Percentiles rank a stretch among this genome's conserved stretches.
These are phyloP conservation scores for Boletus rubropictus DNA, from an alignment of 768 basidiomycete genomes.

Conservation along the genomic window DNA sequence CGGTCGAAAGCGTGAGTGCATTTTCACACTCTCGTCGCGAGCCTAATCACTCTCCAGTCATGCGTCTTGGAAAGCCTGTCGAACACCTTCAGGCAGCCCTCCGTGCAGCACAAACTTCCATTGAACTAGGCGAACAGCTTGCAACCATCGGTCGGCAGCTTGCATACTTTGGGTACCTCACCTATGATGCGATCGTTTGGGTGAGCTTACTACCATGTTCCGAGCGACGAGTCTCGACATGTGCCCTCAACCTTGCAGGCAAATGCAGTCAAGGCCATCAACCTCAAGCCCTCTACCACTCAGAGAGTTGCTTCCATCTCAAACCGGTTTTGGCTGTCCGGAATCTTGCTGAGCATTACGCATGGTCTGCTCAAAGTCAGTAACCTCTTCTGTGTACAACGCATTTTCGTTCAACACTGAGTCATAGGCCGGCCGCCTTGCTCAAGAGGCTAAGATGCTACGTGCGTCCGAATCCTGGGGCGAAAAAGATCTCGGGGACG, in stretches of 20 bases:
- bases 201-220: conserved; percentile 38
- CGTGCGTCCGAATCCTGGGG: conserved; percentile 39
- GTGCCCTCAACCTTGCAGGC: conserved; percentile 37
- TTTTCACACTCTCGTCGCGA: neutral
- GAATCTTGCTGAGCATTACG: conserved; percentile 74
- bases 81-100: conserved; percentile 92
- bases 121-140: conserved; percentile 63
- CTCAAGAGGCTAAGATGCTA: conserved; percentile 53
- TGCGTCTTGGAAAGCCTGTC: conserved; percentile 89
- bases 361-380: conserved; percentile 65
- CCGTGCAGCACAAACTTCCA: conserved; percentile 52
- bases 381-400: neutral
- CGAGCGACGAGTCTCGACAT: neutral
- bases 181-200: conserved; percentile 82
- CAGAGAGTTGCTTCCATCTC: conserved; percentile 57
- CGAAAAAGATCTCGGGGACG: conserved; percentile 64
- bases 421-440: conserved; percentile 52
- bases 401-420: neutral
- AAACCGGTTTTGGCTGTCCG: conserved; percentile 84
- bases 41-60: conserved; percentile 44
- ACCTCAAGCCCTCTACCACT: conserved; percentile 53
- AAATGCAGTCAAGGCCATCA: conserved; percentile 60
- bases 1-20: conserved; percentile 69
- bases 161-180: conserved; percentile 82
- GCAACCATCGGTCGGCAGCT: conserved; percentile 79